phyloP scores from a whole-genome alignment of 495 filamentous ascomycete genomes.

The Xylaria acuta region DNA sequence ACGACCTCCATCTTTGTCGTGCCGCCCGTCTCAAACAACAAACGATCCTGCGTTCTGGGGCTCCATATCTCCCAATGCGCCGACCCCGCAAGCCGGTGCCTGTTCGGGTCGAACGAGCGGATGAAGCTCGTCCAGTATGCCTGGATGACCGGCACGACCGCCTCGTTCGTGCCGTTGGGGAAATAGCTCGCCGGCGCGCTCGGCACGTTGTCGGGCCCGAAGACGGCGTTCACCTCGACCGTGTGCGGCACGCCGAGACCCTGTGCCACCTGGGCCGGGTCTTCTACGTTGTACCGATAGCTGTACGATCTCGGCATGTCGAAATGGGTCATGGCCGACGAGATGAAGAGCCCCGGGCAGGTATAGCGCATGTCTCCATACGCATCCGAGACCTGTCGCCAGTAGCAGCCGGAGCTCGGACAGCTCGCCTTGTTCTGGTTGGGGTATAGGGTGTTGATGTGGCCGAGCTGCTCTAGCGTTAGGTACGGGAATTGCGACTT shows the following conservation, averaged over 20 bases:
- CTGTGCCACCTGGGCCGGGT: conserved; percentile 50
- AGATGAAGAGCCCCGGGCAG: conserved; percentile 69
- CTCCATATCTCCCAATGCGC: conserved; percentile 41
- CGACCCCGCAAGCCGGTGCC: conserved; percentile 43
- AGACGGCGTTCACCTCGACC: conserved; percentile 67
- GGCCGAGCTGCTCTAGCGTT: conserved; percentile 55
- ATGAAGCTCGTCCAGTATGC: conserved; percentile 76
- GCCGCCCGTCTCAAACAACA: conserved; percentile 62
- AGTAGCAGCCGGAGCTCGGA: conserved; percentile 58
- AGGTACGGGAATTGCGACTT: conserved; percentile 67
- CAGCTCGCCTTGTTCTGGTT: conserved; percentile 45
- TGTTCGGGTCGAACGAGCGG: conserved; percentile 68
- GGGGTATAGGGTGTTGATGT: conserved; percentile 67
- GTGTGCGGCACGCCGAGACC: conserved; percentile 70
- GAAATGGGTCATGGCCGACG: conserved; percentile 46
- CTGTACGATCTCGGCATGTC: conserved; percentile 57
- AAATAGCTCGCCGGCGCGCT: conserved; percentile 60
- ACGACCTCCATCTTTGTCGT: conserved; percentile 65
- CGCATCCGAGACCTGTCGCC: conserved; percentile 63
- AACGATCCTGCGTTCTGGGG: conserved; percentile 46
- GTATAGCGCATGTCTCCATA: conserved; percentile 80
- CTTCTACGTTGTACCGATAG: conserved; percentile 72
- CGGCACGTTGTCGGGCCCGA: conserved; percentile 47
- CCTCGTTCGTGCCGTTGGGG: conserved; percentile 53
- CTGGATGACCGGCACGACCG: conserved; percentile 64